Percentiles rank a stretch among this genome's conserved stretches.
Conservation (phyloP, 2,329 filamentous ascomycete genomes). For the Arthrobotrys megalospora region DNA sequence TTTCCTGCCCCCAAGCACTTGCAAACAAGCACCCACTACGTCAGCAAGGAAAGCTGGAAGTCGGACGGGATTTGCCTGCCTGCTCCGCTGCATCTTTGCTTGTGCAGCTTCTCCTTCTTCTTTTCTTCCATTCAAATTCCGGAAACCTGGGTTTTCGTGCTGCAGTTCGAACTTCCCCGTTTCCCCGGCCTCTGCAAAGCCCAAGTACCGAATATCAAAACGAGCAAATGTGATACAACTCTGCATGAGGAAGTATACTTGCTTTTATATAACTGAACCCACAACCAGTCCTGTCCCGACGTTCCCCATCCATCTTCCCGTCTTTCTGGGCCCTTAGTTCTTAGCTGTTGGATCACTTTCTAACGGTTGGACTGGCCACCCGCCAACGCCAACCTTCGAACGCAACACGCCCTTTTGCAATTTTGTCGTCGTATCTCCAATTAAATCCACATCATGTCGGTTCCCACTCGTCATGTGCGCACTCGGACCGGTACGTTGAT, state of each 20-base stretch:
- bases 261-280: slow-evolving; percentile 35
- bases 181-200: slow-evolving; percentile 35
- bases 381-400: slow-evolving; percentile 29
- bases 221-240: slow-evolving; percentile 47
- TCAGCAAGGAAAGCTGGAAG: slow-evolving; percentile 19
- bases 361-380: slow-evolving; percentile 31
- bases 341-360: slow-evolving; percentile 40
- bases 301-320: slow-evolving; percentile 14
- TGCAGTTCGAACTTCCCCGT: slow-evolving; percentile 46
- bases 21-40: slow-evolving; percentile 11
- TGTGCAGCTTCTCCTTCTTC: not conserved
- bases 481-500: slow-evolving; percentile 55
- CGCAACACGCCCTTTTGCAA: slow-evolving; percentile 36
- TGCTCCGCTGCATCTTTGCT: slow-evolving; percentile 30
- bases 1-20: not conserved
- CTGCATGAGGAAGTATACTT: slow-evolving; percentile 25
- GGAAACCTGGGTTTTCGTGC: slow-evolving; percentile 49
- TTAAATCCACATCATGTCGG: slow-evolving; percentile 24
- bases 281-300: slow-evolving; percentile 20
- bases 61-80: not conserved
- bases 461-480: slow-evolving; percentile 53
- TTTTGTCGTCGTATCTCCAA: slow-evolving; percentile 9
- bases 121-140: slow-evolving; percentile 33
- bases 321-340: slow-evolving; percentile 11
- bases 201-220: slow-evolving; percentile 19